These are phyloP conservation scores for Emericellopsis cladophorae DNA, from an alignment of 2,329 filamentous ascomycete species.

Conservation along the genomic window DNA sequence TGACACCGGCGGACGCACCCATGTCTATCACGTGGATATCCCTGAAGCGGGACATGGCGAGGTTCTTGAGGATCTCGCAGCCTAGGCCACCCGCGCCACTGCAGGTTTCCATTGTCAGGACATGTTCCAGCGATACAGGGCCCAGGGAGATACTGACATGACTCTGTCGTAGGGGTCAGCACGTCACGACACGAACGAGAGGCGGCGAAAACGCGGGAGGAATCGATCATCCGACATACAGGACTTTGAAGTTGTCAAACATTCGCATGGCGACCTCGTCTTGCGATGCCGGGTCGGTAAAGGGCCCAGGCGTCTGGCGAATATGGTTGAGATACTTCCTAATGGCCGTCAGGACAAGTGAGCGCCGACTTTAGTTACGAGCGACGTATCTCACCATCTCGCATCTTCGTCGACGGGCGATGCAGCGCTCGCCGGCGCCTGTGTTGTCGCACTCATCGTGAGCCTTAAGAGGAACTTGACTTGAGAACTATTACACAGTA, in stretches of 20 bases:
- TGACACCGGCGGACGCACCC: constrained; percentile 36
- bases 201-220: too few species aligned
- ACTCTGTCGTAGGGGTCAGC: constrained; percentile 2
- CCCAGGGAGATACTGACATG: constrained; percentile 2
- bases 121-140: background rate
- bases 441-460: constrained; percentile 13
- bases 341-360: constrained; percentile 1
- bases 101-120: background rate
- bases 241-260: constrained; percentile 60
- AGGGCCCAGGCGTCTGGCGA: constrained; percentile 65
- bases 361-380: background rate
- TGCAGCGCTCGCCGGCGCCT: constrained; percentile 1
- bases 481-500: too few species aligned
- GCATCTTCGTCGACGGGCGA: constrained; percentile 11
- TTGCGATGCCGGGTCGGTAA: constrained; percentile 52
- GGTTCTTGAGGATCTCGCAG: constrained; percentile 92
- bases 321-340: constrained; percentile 82
- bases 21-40: constrained; percentile 99
- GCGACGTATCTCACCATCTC: constrained; percentile 19
- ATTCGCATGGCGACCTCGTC: constrained; percentile 38
- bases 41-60: constrained; percentile 90
- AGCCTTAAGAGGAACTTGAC: background rate
- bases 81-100: constrained; percentile 90
- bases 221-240: constrained; percentile 35
- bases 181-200: constrained; percentile 5